phyloP scores from a whole-genome alignment of 1,139 yeast species.

The Tardiomyces digboiensis region DNA sequence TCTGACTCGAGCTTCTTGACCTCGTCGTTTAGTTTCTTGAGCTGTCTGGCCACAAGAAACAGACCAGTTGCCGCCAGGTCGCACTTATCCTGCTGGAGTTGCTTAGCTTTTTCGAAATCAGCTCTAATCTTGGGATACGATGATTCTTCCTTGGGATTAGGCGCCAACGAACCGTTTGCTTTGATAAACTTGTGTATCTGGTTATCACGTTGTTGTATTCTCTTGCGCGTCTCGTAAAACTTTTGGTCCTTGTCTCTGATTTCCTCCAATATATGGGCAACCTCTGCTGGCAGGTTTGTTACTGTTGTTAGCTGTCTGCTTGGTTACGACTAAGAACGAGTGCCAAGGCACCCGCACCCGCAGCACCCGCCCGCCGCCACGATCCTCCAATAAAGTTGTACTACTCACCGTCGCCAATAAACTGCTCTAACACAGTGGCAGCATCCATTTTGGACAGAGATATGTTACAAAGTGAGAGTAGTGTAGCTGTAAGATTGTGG shows the following conservation, averaged over 20 bases:
- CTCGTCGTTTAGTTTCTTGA: conserved; percentile 63
- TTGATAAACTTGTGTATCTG: conserved; percentile 76
- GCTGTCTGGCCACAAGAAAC: conserved; percentile 65
- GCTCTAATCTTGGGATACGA: conserved; percentile 58
- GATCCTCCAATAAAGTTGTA: too few species aligned
- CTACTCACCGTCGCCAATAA: conserved; percentile 44
- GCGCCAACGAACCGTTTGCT: conserved; percentile 72
- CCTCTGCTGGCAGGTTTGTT: conserved; percentile 84
- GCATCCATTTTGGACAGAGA: conserved; percentile 65
- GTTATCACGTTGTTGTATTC: conserved; percentile 62
- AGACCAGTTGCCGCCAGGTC: conserved; percentile 76
- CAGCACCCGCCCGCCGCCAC: conserved; percentile 22
- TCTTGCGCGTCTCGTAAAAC: conserved; percentile 55
- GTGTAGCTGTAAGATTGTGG: too few species aligned
- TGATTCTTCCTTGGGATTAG: conserved; percentile 75
- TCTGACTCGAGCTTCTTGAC: conserved; percentile 69
- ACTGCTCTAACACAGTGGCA: conserved; percentile 64
- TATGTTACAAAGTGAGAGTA: too few species aligned
- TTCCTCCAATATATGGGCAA: conserved; percentile 73
- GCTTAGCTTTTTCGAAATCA: conserved; percentile 51
- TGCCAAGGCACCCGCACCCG: too few species aligned
- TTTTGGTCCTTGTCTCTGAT: conserved; percentile 60
- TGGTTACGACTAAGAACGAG: too few species aligned
- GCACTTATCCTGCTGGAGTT: conserved; percentile 69
- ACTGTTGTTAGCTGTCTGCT: conserved; percentile 22